Evolutionary conservation across 2,329 filamentous ascomycete genomes (phyloP).

Genomic region (Juglanconis oblonga): DNA sequence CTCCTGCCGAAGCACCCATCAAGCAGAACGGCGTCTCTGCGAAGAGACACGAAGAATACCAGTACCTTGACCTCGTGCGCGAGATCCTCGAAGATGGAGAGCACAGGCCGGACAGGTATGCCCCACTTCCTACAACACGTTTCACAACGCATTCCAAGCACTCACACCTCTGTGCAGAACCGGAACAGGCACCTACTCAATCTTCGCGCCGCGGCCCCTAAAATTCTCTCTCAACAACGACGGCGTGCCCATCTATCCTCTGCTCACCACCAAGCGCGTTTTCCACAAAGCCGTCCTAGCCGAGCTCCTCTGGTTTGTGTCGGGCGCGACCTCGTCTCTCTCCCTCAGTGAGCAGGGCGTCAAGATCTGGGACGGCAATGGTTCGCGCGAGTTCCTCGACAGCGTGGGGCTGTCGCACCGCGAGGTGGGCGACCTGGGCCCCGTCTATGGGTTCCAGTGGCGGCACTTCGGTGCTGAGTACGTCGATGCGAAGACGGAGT

Average conservation of each 20-base stretch:
- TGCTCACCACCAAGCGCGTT: slow-evolving; percentile 96
- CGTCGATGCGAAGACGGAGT: slow-evolving; percentile 73
- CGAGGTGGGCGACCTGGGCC: slow-evolving; percentile 84
- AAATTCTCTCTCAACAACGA: slow-evolving; percentile 76
- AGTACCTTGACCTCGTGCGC: slow-evolving; percentile 87
- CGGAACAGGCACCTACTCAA: slow-evolving; percentile 85
- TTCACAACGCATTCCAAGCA: slow-evolving; percentile 3
- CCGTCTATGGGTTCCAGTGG: slow-evolving; percentile 99
- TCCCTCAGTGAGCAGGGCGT: slow-evolving; percentile 76
- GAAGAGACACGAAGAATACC: slow-evolving; percentile 75
- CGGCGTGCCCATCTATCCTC: slow-evolving; percentile 69
- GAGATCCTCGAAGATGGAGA: slow-evolving; percentile 82
- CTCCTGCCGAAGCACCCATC: neutral
- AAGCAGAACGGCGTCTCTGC: slow-evolving; percentile 4
- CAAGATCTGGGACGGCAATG: slow-evolving; percentile 99
- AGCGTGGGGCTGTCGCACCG: slow-evolving; percentile 77
- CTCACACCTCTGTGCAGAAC: slow-evolving; percentile 52
- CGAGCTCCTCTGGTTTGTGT: slow-evolving; percentile 95
- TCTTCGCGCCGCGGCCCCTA: slow-evolving; percentile 83
- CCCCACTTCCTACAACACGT: neutral
- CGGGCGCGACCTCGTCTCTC: slow-evolving; percentile 75
- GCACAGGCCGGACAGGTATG: slow-evolving; percentile 79
- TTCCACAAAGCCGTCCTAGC: slow-evolving; percentile 86
- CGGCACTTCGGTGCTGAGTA: slow-evolving; percentile 96
- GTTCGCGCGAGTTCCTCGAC: slow-evolving; percentile 86